Evolutionary conservation across 306 rosid genomes (phyloP).

Genomic region (Corylus americana): DNA sequence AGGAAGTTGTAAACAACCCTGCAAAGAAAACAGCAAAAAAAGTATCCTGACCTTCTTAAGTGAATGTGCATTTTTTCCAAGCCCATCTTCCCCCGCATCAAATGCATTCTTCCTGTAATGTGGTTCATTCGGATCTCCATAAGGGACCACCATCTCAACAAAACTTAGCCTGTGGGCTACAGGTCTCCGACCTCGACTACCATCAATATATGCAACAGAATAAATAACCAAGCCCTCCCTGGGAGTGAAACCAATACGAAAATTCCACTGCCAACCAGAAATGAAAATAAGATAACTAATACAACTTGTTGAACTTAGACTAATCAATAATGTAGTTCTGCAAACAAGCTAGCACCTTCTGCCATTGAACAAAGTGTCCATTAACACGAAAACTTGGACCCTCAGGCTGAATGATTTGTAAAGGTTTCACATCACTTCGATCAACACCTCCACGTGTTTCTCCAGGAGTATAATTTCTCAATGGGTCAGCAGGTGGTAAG

Average conservation of each 20-base stretch:
- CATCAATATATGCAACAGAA: slow-evolving; percentile 72
- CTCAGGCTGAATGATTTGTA: slow-evolving; percentile 74
- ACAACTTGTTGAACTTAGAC: slow-evolving; percentile 10
- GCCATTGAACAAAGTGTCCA: slow-evolving; percentile 77
- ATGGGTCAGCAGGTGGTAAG: slow-evolving; percentile 81
- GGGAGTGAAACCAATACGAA: slow-evolving; percentile 79
- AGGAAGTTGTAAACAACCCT: background rate
- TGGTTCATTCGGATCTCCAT: slow-evolving; percentile 87
- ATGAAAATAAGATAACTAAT: slow-evolving; percentile 11
- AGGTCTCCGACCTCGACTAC: slow-evolving; percentile 75
- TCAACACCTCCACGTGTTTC: slow-evolving; percentile 84
- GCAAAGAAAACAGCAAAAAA: background rate
- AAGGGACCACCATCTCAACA: slow-evolving; percentile 89
- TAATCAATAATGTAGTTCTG: slow-evolving; percentile 11
- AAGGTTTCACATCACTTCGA: slow-evolving; percentile 76
- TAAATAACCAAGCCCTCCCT: slow-evolving; percentile 71
- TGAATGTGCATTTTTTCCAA: slow-evolving; percentile 82
- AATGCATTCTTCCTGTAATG: slow-evolving; percentile 85
- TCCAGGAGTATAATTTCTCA: slow-evolving; percentile 73
- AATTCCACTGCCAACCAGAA: slow-evolving; percentile 69
- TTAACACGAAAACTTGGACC: slow-evolving; percentile 84
- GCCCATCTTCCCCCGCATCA: slow-evolving; percentile 88
- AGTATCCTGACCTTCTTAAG: slow-evolving; percentile 63
- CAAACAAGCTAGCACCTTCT: slow-evolving; percentile 49
- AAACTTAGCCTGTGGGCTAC: slow-evolving; percentile 77